Evolutionary conservation across 2,329 filamentous ascomycete species (phyloP), one percentile per base, ranked within the genome.

Genomic region (Periconia digitata): DNA sequence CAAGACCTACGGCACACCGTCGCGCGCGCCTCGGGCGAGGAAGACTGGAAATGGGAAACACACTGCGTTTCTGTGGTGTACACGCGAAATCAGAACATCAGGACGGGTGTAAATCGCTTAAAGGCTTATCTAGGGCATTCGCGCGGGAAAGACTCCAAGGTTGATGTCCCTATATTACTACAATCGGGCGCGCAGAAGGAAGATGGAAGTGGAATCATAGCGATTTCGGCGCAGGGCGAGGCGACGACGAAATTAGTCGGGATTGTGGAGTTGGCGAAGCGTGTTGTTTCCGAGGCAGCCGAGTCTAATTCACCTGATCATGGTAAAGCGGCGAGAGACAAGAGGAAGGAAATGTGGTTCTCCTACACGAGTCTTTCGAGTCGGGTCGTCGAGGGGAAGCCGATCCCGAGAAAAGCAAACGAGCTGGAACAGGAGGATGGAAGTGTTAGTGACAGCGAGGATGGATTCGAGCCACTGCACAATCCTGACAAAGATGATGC

Each of bases 71-170:
- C 46, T 12, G 36, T 59, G 6, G 50, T 54, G 8, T 49, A 52
- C 15, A 48, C 49, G 22, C 38, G 46, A 40, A 59, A 59, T 29
- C 47, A 51, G 39, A 56, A 59, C 27, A 37, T 55, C 27, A 47
- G 34, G 17, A 29, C 47, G 17, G 49, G 45, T 0, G 46, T 56
- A 2, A 59, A 59, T 41, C 45, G 40, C 16, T 21, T 59, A 7
- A 50, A 51, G 18, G 22, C 20, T 17, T 46, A 49, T 22, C 44
- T 56, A 18, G 48, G 42, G 3, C 42, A 44, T n/a, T 27, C 29
- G 37, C 15, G 10, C 12, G 24, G 21, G 6, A 13, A 39, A 15
- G 12, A 16, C 10, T 20, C 37, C 38, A n/a, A 29, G 16, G 18
- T 21, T 21, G 21, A 36, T 3, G 15, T 37, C 17, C 32, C 21